A percentile compares a stretch with the other conserved stretches of the same genome.
These are phyloP conservation scores for Taiozyma sp. DNA, from an alignment of 1,139 yeast genomes.

Conservation along the genomic window DNA sequence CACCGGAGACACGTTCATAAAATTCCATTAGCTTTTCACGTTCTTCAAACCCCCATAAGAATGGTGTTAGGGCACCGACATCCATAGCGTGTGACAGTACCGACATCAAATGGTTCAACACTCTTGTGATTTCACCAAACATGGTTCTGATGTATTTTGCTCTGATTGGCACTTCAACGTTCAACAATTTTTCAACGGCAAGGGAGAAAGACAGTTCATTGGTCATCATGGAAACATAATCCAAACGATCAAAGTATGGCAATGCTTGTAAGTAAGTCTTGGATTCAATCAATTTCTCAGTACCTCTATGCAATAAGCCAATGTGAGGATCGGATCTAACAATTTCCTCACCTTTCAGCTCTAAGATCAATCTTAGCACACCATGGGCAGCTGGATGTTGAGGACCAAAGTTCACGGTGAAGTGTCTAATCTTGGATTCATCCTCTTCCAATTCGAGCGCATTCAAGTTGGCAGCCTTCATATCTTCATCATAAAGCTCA, in stretches of 20 bases:
- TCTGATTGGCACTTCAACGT: conserved; percentile 80
- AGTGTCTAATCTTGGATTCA: conserved; percentile 64
- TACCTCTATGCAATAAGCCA: conserved; percentile 83
- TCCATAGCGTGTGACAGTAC: conserved; percentile 89
- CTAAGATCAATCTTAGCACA: conserved; percentile 79
- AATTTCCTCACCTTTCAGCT: conserved; percentile 85
- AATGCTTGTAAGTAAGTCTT: conserved; percentile 83
- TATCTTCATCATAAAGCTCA: conserved; percentile 15
- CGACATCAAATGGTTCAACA: conserved; percentile 84
- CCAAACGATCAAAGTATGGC: conserved; percentile 86
- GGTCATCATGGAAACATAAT: conserved; percentile 90
- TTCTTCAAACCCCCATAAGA: conserved; percentile 93
- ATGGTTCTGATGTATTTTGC: conserved; percentile 81
- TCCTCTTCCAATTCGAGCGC: conserved; percentile 17
- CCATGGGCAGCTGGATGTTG: conserved; percentile 97
- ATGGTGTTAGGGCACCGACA: conserved; percentile 91
- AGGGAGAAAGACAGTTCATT: conserved; percentile 82
- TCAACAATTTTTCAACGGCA: conserved; percentile 81
- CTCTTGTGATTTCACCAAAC: conserved; percentile 84
- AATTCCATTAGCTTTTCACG: conserved; percentile 92
- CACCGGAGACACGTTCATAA: conserved; percentile 88
- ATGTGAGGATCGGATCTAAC: conserved; percentile 86
- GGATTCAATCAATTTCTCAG: conserved; percentile 81
- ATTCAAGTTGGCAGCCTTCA: conserved; percentile 10
- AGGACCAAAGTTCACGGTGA: conserved; percentile 87